Base-by-base conservation (phyloP, 129 eudicot genomes). In the Kitagawia praeruptora region DNA sequence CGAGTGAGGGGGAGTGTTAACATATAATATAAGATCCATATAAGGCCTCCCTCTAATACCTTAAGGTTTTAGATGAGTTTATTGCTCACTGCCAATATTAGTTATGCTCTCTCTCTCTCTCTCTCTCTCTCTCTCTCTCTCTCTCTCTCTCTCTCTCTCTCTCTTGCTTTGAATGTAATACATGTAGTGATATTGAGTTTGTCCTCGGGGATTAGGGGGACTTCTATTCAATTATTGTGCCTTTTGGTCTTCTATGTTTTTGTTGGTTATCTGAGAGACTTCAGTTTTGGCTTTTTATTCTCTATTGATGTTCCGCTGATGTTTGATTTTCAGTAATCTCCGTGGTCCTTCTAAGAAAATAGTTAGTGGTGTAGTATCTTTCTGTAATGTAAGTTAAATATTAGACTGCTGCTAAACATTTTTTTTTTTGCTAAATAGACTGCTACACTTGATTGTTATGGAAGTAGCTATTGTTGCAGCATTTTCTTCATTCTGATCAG, bases 151-250 rank as follows among this genome's bases (percentile, higher is more conserved):
- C 34, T 2, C 23, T 4, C 27, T 1, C 31, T 61, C 11, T 1
- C 34, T 21, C 69, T 6, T 45, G 11, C 3, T 45, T 44, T 45
- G 15, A 45, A 45, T 45, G 3, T 11, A 45, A 45, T 10, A 10
- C 14, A 25, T 6, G 14, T 87, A 90, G 78, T 85, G 81, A 48
- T 74, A 45, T 92, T 75, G 97, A 93, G 70, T 89, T 96, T 82
- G 99, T 96, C 61, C 70, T 51, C n/a, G 7, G 58, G 63, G 63
- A 7, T 5, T 19, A 31, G 1, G 10, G 10, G 25, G 63, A 21
- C 8, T 19, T 53, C 25, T 18, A 19, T 53, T 53, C 63, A 14
- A 0, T 47, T 47, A 19, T 14, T 48, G 15, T 15, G 18, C 6
- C 54, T 48, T 5, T 48, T 48, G 54, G 54, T 48, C 21, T 3